Base-by-base conservation (phyloP, 805 yeast species). In the Zygotorulaspora sp. region DNA sequence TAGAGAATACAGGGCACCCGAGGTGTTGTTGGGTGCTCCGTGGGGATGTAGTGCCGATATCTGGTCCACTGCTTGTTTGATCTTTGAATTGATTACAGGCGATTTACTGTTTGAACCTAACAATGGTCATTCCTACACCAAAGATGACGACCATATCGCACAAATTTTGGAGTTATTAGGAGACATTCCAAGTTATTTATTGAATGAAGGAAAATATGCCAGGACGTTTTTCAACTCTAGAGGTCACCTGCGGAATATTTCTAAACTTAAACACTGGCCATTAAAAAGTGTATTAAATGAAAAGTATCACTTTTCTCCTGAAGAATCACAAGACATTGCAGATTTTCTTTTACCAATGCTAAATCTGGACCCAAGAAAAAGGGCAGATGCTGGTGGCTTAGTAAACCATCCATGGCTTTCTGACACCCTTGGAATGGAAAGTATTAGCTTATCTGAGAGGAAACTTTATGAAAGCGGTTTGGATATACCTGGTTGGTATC, bases 1-100 rank as follows among this genome's bases (percentile, higher is more conserved):
- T 1, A 71, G 97, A 31, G 96, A 88, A 59, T 88, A 88, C 61
- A 71, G 98, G 30, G 77, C 96, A 0, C 97, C 97, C 1, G 98
- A 90, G 55, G 84, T 83, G 4, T 62, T 84, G 11, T 52, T 83
- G 13, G 92, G 95, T 0, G 75, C 83, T 7, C 70, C 75, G 21
- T 92, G 98, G 98, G 98, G 98, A 1, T 88, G 95, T 36, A 79
- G 90, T 38, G 81, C 94, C 1, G 98, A 92, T 63, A 74, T 90
- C 32, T 92, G 98, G 98, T 84, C 96, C n/a, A 70, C 84, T 52
- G 97, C 95, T 0, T 89, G 97, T 64, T 65, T 92, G 53, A 70
- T 84, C 1, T 92, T 92, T 63, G 98, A 92, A 65, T 70, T 92
- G 16, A 62, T 90, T 30, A 90, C 98, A 0, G 97, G 97, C 3